phyloP scores from a whole-genome alignment of 768 basidiomycete species.

The Suillus ampliporus region DNA sequence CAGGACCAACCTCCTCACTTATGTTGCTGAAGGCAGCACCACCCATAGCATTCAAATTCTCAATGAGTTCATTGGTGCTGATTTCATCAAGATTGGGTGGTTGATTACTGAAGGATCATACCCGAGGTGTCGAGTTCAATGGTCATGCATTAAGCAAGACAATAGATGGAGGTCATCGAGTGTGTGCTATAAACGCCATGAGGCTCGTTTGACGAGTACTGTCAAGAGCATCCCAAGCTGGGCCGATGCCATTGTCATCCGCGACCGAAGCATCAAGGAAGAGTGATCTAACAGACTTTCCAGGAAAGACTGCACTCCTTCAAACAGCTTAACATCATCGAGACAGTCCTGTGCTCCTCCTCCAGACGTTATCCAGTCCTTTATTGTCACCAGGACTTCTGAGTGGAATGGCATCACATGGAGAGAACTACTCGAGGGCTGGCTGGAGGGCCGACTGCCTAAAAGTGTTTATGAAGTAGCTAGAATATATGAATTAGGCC shows the following conservation, averaged over 20 bases:
- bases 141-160: constrained; percentile 33
- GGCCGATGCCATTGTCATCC: constrained; percentile 50
- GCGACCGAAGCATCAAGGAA: constrained; percentile 44
- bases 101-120: constrained; percentile 42
- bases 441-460: constrained; percentile 49
- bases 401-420: constrained; percentile 57
- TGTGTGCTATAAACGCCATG: constrained; percentile 57
- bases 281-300: constrained; percentile 57
- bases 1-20: constrained; percentile 65
- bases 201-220: constrained; percentile 49
- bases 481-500: constrained; percentile 34
- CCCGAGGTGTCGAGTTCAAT: constrained; percentile 6
- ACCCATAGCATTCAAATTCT: constrained; percentile 78
- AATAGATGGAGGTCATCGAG: constrained; percentile 59
- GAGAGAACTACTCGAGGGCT: constrained; percentile 49
- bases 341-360: constrained; percentile 82
- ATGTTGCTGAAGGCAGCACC: constrained; percentile 77
- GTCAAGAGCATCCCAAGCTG: constrained; percentile 51
- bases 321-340: constrained; percentile 70
- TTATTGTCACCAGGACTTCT: constrained; percentile 67
- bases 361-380: constrained; percentile 74
- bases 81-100: constrained; percentile 69
- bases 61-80: constrained; percentile 71
- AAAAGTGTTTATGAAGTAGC: constrained; percentile 79
- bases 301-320: constrained; percentile 65